Percentiles rank a stretch among this genome's conserved stretches.
phyloP scores from a whole-genome alignment of 192 early-diverging fungal genomes.

The Umbelopsis sp. region DNA sequence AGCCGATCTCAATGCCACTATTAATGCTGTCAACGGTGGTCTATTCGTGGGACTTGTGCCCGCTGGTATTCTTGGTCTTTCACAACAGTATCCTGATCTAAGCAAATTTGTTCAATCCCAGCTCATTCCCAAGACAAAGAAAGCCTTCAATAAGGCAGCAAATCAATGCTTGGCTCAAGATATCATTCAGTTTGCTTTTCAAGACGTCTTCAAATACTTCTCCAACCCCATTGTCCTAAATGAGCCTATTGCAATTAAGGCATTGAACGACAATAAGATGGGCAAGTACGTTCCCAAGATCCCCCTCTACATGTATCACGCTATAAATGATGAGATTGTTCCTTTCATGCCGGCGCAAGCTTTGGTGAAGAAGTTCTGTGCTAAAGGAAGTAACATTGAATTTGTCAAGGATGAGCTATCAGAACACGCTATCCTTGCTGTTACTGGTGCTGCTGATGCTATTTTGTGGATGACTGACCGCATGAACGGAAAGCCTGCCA shows the following conservation, averaged over 20 bases:
- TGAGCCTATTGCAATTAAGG: neutral
- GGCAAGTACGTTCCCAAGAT: neutral
- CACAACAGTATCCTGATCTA: conserved; percentile 6
- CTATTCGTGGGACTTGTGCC: neutral
- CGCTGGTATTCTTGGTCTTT: conserved; percentile 8
- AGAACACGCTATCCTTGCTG: neutral
- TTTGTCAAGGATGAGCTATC: conserved; percentile 12
- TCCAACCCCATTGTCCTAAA: neutral
- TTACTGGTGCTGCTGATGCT: neutral
- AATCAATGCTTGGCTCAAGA: conserved; percentile 1
- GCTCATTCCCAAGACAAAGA: neutral
- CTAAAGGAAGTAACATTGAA: conserved; percentile 6
- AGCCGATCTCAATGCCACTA: conserved; percentile 16
- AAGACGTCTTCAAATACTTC: neutral
- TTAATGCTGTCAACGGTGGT: conserved; percentile 6
- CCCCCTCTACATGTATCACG: conserved; percentile 20
- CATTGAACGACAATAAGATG: conserved; percentile 12
- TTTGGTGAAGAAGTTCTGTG: neutral
- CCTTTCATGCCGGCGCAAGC: neutral
- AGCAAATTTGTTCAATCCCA: conserved; percentile 1
- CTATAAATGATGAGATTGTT: conserved; percentile 13
- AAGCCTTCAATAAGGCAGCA: conserved; percentile 1
- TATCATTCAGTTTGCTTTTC: neutral
- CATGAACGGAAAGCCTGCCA: neutral
- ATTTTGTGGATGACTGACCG: neutral